phyloP scores from a whole-genome alignment of 169 alveolate species.

The Haemoproteus tartakovskyi region DNA sequence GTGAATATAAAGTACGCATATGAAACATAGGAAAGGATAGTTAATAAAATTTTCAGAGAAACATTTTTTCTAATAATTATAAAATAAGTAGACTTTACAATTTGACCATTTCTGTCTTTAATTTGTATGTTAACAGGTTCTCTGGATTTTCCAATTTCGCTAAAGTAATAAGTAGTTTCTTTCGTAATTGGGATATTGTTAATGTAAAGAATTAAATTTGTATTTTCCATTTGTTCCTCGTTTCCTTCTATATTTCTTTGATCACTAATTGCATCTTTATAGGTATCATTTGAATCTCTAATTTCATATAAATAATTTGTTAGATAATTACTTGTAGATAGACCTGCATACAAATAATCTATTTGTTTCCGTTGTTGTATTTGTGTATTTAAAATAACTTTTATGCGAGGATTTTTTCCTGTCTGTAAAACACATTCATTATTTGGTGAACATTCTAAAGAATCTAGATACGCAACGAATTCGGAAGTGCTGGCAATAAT shows the following conservation, averaged over 20 bases:
- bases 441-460: constrained; percentile 18
- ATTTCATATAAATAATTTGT: no score
- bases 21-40: constrained; percentile 16
- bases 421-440: constrained; percentile 10
- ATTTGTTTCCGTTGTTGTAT: no score
- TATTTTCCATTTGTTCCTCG: not conserved
- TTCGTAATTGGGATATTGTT: constrained; percentile 9
- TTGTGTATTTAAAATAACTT: constrained; percentile 24
- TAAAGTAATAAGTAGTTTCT: constrained; percentile 3
- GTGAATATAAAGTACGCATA: constrained; percentile 10
- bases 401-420: constrained; percentile 3
- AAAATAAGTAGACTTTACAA: constrained; percentile 4
- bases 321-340: no score
- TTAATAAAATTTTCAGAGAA: constrained; percentile 2
- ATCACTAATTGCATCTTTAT: no score
- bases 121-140: constrained; percentile 30
- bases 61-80: constrained; percentile 24
- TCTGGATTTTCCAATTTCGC: constrained; percentile 16
- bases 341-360: no score
- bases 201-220: constrained; percentile 2
- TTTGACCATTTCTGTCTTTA: not conserved
- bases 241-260: no score
- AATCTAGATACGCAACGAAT: constrained; percentile 14
- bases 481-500: constrained; percentile 9
- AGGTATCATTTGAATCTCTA: no score